Conservation (phyloP, 2,329 filamentous ascomycete species). For the Colletotrichum simmondsii region DNA sequence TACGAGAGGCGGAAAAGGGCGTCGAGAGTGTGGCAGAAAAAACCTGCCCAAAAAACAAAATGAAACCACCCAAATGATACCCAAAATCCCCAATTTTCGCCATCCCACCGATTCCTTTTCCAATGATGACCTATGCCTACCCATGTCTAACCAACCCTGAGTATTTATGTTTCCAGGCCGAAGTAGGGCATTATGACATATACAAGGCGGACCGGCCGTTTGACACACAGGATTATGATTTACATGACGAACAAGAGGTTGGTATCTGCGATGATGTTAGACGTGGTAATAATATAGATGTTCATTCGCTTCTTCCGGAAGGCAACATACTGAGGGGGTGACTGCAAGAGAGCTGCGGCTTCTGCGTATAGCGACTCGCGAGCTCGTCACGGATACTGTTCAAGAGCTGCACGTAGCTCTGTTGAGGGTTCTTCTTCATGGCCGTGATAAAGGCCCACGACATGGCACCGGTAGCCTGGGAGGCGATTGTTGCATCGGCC, state of each 20-base stretch:
- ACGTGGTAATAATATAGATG: not conserved
- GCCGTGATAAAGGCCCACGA: constrained; percentile 96
- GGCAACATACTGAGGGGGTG: constrained; percentile 86
- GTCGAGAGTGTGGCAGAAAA: not conserved
- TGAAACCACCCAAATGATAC: not conserved
- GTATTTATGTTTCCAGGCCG: not conserved
- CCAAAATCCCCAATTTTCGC: not conserved
- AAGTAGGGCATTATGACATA: constrained; percentile 18
- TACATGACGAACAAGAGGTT: constrained; percentile 73
- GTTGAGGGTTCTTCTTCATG: constrained; percentile 95
- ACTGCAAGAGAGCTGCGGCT: constrained; percentile 96
- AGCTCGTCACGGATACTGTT: constrained; percentile 97
- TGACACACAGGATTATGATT: constrained; percentile 37
- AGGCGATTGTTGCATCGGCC: constrained; percentile 90
- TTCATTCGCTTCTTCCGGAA: not conserved
- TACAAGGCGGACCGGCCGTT: constrained; percentile 28
- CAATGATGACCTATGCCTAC: constrained; percentile 8
- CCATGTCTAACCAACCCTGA: constrained; percentile 3
- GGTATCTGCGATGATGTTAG: constrained; percentile 58
- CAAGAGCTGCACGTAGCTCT: constrained; percentile 96
- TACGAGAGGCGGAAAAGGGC: not conserved
- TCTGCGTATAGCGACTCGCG: constrained; percentile 87
- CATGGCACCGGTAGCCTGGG: constrained; percentile 96
- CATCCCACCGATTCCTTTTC: constrained; percentile 8
- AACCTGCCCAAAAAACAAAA: not conserved